These are phyloP conservation scores for Trichoderma pleuroti DNA, from an alignment of 2,329 filamentous ascomycete species.

Conservation along the genomic window DNA sequence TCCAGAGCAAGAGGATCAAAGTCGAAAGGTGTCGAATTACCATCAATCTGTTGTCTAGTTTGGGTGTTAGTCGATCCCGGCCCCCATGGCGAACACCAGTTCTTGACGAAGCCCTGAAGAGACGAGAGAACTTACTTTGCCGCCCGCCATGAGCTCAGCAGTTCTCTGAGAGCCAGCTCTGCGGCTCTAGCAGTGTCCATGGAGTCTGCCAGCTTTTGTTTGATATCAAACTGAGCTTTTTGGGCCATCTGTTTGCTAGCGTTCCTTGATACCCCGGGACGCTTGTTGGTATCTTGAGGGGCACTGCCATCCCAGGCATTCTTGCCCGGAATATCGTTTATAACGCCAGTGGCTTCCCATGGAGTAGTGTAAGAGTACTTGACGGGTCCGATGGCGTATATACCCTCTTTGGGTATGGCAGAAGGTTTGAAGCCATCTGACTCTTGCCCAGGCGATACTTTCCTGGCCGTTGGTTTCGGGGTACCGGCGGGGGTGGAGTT, in stretches of 20 bases:
- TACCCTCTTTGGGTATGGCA: slow-evolving; percentile 40
- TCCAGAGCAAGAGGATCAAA: slow-evolving; percentile 84
- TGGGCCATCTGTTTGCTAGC: slow-evolving; percentile 51
- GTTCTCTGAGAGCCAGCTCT: slow-evolving; percentile 78
- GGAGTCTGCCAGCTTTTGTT: slow-evolving; percentile 63
- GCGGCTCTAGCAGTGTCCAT: slow-evolving; percentile 77
- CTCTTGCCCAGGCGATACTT: slow-evolving; percentile 40
- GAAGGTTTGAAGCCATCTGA: slow-evolving; percentile 37
- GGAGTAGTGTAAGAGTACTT: slow-evolving; percentile 55
- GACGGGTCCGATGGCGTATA: slow-evolving; percentile 47
- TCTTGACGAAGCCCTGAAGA: not conserved
- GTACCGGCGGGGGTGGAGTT: slow-evolving; percentile 57
- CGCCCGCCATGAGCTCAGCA: slow-evolving; percentile 75
- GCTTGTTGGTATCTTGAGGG: slow-evolving; percentile 36
- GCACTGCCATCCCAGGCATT: slow-evolving; percentile 32
- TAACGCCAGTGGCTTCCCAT: slow-evolving; percentile 76
- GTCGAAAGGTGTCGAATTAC: slow-evolving; percentile 60
- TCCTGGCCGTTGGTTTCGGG: slow-evolving; percentile 41
- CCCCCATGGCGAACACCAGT: not conserved
- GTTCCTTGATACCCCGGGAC: slow-evolving; percentile 38
- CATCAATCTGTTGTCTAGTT: slow-evolving; percentile 52
- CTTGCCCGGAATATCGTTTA: slow-evolving; percentile 64
- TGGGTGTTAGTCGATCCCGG: slow-evolving; percentile 20
- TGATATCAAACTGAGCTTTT: slow-evolving; percentile 62
- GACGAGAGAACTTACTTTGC: slow-evolving; percentile 62